Base-by-base conservation (phyloP, 2,329 filamentous ascomycete species). In the Neofusicoccum cordaticola region DNA sequence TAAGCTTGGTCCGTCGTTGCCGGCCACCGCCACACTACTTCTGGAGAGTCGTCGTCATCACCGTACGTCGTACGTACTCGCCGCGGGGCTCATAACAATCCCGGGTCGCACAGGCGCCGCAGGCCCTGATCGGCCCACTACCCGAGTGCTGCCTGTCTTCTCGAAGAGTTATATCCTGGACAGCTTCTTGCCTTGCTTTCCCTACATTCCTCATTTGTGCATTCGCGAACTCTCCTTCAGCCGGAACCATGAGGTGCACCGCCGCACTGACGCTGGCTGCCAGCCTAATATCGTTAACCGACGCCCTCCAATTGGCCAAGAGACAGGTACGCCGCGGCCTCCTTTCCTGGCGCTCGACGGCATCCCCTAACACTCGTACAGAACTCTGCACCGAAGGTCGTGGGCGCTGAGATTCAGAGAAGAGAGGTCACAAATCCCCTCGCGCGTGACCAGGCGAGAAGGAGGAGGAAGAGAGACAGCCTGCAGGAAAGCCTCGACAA, bases 401-500 rank as follows among this genome's bases (percentile, higher is more conserved):
- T 86, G 19, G 72, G 79, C 13, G 76, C 85, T 62, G 79, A 83
- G 61, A 84, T 85, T 47, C 76, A 84, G 67, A 81, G 84, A 47
- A 80, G 77, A 65, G 68, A 80, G 65, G 69, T 80, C 65, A 47
- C 67, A 2, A 77, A 60, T n/a, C 83, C 82, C 2, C 66, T 83
- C 15, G 69, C 72, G 27, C 78, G 81, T 69, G 82, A 86, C 68
- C 69, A 79, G 83, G 63, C 75, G 81, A 67, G 78, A 77, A 63
- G 74, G 74, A 63, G 70, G 75, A 64, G 70, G 15, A 65, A 65
- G 45, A 53, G 63, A 13, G 45, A 60, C 79, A 82, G 81, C 0
- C 76, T 85, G 6, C 73, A 75, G 39, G 78, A 82, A 67, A 75
- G 72, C 2, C 76, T 88, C 60, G 82, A 85, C 71, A 88, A 88